phyloP scores from a whole-genome alignment of 768 basidiomycete species.

The Phaeolepiota aurea region DNA sequence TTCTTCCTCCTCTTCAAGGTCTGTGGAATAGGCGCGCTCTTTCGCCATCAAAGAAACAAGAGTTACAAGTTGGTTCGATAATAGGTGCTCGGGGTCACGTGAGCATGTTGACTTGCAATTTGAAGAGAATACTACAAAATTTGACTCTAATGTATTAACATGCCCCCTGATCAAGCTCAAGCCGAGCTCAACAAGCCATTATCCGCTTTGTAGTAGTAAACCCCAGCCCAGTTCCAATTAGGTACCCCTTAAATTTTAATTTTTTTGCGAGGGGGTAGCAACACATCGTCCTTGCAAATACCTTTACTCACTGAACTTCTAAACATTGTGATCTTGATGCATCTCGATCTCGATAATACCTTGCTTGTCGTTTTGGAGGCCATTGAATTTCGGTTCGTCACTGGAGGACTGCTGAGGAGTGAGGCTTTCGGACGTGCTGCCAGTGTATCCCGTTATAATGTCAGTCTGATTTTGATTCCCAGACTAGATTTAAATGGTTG shows the following conservation, averaged over 20 bases:
- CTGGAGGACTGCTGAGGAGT: not conserved
- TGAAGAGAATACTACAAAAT: not conserved
- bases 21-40: not conserved
- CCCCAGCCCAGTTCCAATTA: not conserved
- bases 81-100: not conserved
- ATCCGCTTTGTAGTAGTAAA: not conserved
- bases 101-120: not conserved
- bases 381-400: not conserved
- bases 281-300: too few relatives aligned
- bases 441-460: not conserved
- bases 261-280: too few relatives aligned
- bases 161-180: not conserved
- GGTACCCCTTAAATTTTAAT: not conserved
- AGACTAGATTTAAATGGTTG: not conserved
- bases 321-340: too few relatives aligned
- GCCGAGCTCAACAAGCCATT: not conserved
- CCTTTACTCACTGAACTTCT: too few relatives aligned
- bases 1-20: not conserved
- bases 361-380: too few relatives aligned
- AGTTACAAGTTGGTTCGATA: not conserved
- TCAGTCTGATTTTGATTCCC: not conserved
- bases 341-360: too few relatives aligned
- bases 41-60: not conserved
- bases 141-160: not conserved
- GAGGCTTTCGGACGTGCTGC: not conserved